Evolutionary conservation across 495 filamentous ascomycete genomes (phyloP), one percentile per base, ranked within the genome.

Genomic region (Talaromyces stipitatus): DNA sequence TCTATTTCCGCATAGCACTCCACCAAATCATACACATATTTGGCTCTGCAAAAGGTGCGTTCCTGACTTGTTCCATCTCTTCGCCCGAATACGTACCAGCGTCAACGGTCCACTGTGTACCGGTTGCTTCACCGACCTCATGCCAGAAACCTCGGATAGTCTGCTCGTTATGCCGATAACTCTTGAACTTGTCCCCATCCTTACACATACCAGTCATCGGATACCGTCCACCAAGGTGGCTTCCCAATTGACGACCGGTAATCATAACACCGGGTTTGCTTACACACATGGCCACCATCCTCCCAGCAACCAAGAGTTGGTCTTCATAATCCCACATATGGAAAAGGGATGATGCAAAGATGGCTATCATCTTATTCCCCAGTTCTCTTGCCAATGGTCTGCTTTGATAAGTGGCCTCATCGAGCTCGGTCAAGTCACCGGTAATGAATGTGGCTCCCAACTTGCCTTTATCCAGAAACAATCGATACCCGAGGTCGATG

Each of bases 401-500:
- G 9, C 54, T 33, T 27, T 62, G 56, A 22, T 53, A 23, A 0
- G 55, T 59, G 3, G 65, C 47, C 6, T 53, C 50, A n/a, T 53
- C 27, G 2, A 27, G 14, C 50, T 50, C 23, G 23, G 28, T 18
- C 22, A 77, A 58, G 47, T 80, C 73, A 2, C 71, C 74, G 4
- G 48, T 50, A 20, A 57, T 53, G 33, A 73, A 69, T 0, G 38
- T 66, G 20, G 57, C 62, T 22, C 57, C 27, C 9, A 68, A 36
- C 0, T 30, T 67, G n/a, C 69, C 70, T 14, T 63, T 56, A 61
- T 84, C 78, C 0, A 63, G 55, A 55, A 82, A 85, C 1, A 83
- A 67, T 7, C 75, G 71, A 54, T 75, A 81, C 3, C 78, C 79
- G 2, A 84, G 63, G 4, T 76, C 66, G 46, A 84, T 70, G 56